Conservation (phyloP, 2,329 filamentous ascomycete species). For the Parastagonospora nodorum region DNA sequence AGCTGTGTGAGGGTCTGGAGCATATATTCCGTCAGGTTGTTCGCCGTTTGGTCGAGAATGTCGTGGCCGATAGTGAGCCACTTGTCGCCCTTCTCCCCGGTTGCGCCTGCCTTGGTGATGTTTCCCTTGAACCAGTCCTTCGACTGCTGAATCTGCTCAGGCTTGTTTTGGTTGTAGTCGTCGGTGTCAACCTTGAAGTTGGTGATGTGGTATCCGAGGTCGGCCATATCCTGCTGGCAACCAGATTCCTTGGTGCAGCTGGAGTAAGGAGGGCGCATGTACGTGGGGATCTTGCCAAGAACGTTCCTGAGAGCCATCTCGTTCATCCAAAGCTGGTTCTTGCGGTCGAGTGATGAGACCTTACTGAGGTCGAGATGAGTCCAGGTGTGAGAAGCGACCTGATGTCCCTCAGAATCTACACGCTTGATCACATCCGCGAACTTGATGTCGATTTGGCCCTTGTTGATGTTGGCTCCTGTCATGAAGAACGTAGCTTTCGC, state of each 20-base stretch:
- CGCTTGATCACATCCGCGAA: conserved; percentile 60
- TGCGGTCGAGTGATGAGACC: conserved; percentile 50
- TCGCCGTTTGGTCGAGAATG: conserved; percentile 53
- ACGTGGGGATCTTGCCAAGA: conserved; percentile 60
- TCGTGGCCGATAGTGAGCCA: conserved; percentile 61
- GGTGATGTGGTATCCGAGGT: conserved; percentile 63
- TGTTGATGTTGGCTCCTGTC: conserved; percentile 62
- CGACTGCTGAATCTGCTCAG: conserved; percentile 56
- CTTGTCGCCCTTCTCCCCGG: conserved; percentile 22
- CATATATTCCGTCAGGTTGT: conserved; percentile 52
- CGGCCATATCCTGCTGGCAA: conserved; percentile 48
- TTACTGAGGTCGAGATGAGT: conserved; percentile 56
- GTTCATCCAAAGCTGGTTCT: conserved; percentile 58
- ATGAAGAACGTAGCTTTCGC: conserved; percentile 73
- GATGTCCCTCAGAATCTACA: conserved; percentile 62
- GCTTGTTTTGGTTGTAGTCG: conserved; percentile 62
- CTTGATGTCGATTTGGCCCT: conserved; percentile 61
- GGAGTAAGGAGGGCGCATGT: conserved; percentile 58
- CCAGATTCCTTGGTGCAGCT: conserved; percentile 47
- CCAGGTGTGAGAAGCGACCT: conserved; percentile 65
- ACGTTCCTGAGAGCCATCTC: conserved; percentile 62
- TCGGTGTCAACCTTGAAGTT: conserved; percentile 66
- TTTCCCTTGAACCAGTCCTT: conserved; percentile 58
- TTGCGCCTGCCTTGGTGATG: conserved; percentile 41
- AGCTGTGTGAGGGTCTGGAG: conserved; percentile 47